These are phyloP conservation scores for Closterium sp. DNA, from an alignment of 139 green algal genomes.

Conservation along the genomic window DNA sequence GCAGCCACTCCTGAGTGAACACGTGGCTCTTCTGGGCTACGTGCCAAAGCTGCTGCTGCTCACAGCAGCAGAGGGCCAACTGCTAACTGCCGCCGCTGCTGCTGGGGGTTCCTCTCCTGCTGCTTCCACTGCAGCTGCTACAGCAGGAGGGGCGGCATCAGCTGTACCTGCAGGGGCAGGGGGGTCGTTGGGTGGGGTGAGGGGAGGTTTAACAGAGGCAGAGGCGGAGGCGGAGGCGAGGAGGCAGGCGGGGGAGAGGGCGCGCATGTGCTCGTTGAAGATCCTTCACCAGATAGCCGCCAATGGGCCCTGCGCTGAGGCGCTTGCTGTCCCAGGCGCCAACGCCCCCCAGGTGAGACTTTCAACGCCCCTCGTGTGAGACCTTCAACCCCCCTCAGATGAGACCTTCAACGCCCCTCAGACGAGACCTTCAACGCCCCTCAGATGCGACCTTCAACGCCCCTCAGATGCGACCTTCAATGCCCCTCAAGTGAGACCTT, in stretches of 20 bases:
- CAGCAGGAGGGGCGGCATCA: neutral
- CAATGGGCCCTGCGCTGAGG: slow-evolving; percentile 39
- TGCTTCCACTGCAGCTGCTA: neutral
- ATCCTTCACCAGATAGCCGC: slow-evolving; percentile 37
- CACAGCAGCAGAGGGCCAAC: slow-evolving; percentile 18
- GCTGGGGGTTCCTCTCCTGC: neutral
- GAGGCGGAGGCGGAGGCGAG: slow-evolving; percentile 4
- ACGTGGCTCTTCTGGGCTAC: slow-evolving; percentile 51
- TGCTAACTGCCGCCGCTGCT: neutral
- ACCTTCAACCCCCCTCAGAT: neutral
- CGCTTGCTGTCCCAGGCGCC: slow-evolving; percentile 16
- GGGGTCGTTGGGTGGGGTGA: neutral
- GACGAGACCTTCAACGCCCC: neutral
- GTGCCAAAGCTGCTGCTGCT: slow-evolving; percentile 47
- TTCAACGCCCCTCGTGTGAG: neutral
- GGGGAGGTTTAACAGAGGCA: neutral
- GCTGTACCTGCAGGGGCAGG: neutral
- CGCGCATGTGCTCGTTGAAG: slow-evolving; percentile 28
- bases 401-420: neutral
- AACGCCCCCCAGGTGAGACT: neutral
- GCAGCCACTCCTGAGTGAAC: slow-evolving; percentile 42
- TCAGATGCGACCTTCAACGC: neutral
- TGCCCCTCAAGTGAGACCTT: neutral
- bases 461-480: neutral
- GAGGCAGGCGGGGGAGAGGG: slow-evolving; percentile 10